A percentile compares a stretch with the other conserved stretches of the same genome.
Evolutionary conservation across 768 basidiomycete genomes (phyloP).

Genomic region (Podaxis pistillaris): DNA sequence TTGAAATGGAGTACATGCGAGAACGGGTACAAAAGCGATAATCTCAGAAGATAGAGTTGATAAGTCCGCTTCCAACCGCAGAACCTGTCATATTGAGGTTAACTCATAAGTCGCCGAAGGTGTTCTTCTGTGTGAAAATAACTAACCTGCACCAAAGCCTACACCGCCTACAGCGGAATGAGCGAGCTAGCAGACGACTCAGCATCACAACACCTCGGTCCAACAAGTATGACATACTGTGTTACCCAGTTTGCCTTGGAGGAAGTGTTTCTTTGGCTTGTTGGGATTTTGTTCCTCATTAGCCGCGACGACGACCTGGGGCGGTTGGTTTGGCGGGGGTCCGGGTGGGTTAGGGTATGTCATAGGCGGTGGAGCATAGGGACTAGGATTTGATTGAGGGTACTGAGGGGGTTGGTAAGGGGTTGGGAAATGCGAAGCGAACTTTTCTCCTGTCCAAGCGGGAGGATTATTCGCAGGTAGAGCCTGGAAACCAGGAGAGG

Average conservation of each 20-base stretch:
- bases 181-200: constrained; percentile 36
- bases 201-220: neutral
- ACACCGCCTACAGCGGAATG: constrained; percentile 62
- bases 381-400: constrained; percentile 13
- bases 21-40: neutral
- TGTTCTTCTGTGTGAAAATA: constrained; percentile 27
- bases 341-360: constrained; percentile 20
- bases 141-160: constrained; percentile 70
- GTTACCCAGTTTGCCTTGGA: constrained; percentile 46
- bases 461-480: constrained; percentile 14
- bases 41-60: constrained; percentile 46
- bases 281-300: constrained; percentile 27
- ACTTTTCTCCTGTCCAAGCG: constrained; percentile 13
- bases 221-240: constrained; percentile 35
- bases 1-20: neutral
- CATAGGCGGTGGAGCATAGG: constrained; percentile 25
- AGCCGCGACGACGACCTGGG: constrained; percentile 19
- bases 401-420: constrained; percentile 16
- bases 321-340: constrained; percentile 13
- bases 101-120: constrained; percentile 15
- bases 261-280: constrained; percentile 50
- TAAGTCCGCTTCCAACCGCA: constrained; percentile 40
- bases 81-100: constrained; percentile 31
- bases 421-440: neutral
- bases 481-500: constrained; percentile 18